These are phyloP conservation scores for Penicillium sp. DNA, from an alignment of 2,329 filamentous ascomycete genomes.

Conservation along the genomic window DNA sequence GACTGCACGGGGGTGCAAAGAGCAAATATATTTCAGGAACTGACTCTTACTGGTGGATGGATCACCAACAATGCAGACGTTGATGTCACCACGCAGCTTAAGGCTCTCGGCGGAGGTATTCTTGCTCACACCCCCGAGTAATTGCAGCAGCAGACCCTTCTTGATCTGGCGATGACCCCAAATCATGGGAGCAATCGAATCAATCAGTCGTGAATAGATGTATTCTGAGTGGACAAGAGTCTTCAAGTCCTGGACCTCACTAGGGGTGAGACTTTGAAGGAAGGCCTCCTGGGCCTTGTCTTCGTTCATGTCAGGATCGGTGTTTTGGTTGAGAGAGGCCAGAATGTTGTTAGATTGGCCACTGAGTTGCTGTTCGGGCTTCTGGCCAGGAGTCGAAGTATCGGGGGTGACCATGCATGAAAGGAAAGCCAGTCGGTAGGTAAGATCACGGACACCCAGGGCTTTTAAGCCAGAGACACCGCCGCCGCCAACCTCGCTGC, in stretches of 20 bases:
- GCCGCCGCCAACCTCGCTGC: slow-evolving; percentile 76
- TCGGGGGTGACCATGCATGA: slow-evolving; percentile 95
- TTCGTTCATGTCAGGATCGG: slow-evolving; percentile 69
- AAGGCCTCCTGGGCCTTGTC: slow-evolving; percentile 86
- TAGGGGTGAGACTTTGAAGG: slow-evolving; percentile 76
- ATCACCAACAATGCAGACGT: slow-evolving; percentile 97
- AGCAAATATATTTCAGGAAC: slow-evolving; percentile 94
- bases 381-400: slow-evolving; percentile 74
- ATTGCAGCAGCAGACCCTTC: slow-evolving; percentile 88
- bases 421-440: slow-evolving; percentile 93
- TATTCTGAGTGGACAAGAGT: slow-evolving; percentile 93
- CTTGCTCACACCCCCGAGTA: slow-evolving; percentile 95
- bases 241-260: slow-evolving; percentile 89
- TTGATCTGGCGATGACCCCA: slow-evolving; percentile 98
- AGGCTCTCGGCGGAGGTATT: slow-evolving; percentile 83
- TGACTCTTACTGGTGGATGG: slow-evolving; percentile 97
- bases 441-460: slow-evolving; percentile 90
- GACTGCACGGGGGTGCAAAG: slow-evolving; percentile 91
- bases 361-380: slow-evolving; percentile 65
- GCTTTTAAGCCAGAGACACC: slow-evolving; percentile 88
- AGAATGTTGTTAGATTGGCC: slow-evolving; percentile 82
- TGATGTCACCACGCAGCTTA: slow-evolving; percentile 94
- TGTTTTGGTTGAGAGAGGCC: slow-evolving; percentile 74
- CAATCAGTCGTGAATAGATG: slow-evolving; percentile 89
- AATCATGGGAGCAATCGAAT: slow-evolving; percentile 93